Evolutionary conservation across 2,329 filamentous ascomycete species (phyloP).

Genomic region (Pestalotiopsis sp.): DNA sequence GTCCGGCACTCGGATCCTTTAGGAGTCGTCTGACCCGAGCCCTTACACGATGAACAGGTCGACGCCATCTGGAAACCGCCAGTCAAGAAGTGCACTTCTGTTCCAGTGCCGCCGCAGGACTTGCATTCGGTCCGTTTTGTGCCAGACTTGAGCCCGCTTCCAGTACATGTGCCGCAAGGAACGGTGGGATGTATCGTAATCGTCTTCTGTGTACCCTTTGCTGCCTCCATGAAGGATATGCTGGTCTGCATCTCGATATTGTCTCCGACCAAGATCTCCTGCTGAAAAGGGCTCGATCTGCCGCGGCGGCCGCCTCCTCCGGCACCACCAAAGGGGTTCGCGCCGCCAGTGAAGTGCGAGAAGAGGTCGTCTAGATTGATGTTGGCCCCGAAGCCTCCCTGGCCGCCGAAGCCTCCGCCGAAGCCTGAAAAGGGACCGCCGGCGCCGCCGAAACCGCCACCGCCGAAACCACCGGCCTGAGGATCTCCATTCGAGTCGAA

Average conservation of each 20-base stretch:
- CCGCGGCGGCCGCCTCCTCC: slow-evolving; percentile 46
- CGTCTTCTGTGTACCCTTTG: slow-evolving; percentile 87
- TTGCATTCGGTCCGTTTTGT: slow-evolving; percentile 72
- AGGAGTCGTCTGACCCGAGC: slow-evolving; percentile 74
- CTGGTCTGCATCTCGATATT: slow-evolving; percentile 93
- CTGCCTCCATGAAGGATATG: slow-evolving; percentile 94
- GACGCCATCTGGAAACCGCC: slow-evolving; percentile 96
- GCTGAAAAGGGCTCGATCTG: slow-evolving; percentile 65
- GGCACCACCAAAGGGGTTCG: slow-evolving; percentile 53
- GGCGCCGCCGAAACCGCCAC: slow-evolving; percentile 61
- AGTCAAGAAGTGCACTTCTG: slow-evolving; percentile 83
- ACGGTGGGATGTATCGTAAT: slow-evolving; percentile 81
- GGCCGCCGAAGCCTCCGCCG: slow-evolving; percentile 34
- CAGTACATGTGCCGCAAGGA: slow-evolving; percentile 78
- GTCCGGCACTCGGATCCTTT: slow-evolving; percentile 77
- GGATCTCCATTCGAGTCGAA: slow-evolving; percentile 75
- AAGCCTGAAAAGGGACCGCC: slow-evolving; percentile 56
- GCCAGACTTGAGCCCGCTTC: slow-evolving; percentile 82
- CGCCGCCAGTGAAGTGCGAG: slow-evolving; percentile 70
- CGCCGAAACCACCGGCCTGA: slow-evolving; percentile 44
- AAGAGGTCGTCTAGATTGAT: slow-evolving; percentile 98
- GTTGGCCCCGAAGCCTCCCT: slow-evolving; percentile 70
- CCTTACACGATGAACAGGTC: slow-evolving; percentile 80
- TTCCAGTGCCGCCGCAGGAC: slow-evolving; percentile 82
- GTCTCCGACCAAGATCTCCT: slow-evolving; percentile 87